Evolutionary conservation across 257 asterid genomes (phyloP).

Genomic region (Solanum neorickii): DNA sequence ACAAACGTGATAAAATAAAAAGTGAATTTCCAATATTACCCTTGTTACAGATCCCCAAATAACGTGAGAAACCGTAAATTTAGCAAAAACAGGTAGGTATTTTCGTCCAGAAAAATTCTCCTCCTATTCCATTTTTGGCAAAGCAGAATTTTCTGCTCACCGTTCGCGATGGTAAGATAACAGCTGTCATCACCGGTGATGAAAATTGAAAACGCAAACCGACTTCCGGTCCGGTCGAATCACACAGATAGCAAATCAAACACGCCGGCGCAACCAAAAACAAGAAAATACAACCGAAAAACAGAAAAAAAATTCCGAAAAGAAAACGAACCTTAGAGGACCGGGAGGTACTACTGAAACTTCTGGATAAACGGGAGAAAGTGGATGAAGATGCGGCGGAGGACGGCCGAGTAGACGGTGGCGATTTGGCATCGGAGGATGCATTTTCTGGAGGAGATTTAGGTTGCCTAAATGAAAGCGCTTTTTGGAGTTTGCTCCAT

Average conservation of each 20-base stretch:
- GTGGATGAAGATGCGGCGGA: neutral
- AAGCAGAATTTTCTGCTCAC: neutral
- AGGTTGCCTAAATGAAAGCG: constrained; percentile 7
- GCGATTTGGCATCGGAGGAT: neutral
- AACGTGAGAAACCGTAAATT: neutral
- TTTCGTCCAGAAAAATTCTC: neutral
- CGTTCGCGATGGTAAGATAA: neutral
- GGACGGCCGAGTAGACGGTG: neutral
- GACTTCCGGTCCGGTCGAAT: neutral
- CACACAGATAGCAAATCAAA: neutral
- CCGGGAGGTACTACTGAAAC: constrained; percentile 3
- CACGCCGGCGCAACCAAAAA: neutral
- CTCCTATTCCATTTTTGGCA: neutral
- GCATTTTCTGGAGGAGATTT: neutral
- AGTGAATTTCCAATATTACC: neutral
- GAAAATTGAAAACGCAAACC: neutral
- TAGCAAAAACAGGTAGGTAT: neutral
- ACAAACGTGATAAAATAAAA: neutral
- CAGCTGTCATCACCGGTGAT: neutral
- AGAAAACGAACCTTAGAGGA: constrained; percentile 10
- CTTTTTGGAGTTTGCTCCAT: constrained; percentile 23
- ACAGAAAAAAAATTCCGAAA: neutral
- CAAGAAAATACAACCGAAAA: neutral
- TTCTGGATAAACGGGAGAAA: constrained; percentile 10
- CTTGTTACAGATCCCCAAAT: neutral